Percentiles rank a stretch among this genome's conserved stretches.
phyloP scores from a whole-genome alignment of 208 protist genomes.

The Blastocrithidia nonstop region DNA sequence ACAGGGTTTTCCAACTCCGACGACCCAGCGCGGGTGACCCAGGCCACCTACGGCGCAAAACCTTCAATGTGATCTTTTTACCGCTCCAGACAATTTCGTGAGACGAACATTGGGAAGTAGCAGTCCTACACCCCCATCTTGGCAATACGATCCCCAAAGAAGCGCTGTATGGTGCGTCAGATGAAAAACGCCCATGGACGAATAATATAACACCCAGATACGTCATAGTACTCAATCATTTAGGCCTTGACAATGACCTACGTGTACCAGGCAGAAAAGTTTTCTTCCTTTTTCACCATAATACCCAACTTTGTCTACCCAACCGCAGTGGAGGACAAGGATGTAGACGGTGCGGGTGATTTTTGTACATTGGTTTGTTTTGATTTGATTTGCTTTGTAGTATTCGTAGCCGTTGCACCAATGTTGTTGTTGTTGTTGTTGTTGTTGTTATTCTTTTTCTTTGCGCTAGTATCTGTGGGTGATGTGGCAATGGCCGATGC shows the following conservation, averaged over 20 bases:
- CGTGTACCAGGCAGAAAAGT: slow-evolving; percentile 95
- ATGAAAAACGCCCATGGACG: slow-evolving; percentile 94
- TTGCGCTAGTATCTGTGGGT: too few relatives aligned
- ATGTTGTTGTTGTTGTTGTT: too few relatives aligned
- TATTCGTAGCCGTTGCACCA: too few relatives aligned
- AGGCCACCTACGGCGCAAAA: slow-evolving; percentile 95
- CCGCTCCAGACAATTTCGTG: slow-evolving; percentile 85
- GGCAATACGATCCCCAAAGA: slow-evolving; percentile 73
- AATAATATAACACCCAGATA: slow-evolving; percentile 98
- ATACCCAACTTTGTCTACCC: slow-evolving; percentile 82
- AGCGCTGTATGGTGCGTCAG: slow-evolving; percentile 93
- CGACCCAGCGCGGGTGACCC: slow-evolving; percentile 82
- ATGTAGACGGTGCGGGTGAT: not conserved
- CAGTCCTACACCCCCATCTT: slow-evolving; percentile 92
- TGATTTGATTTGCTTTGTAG: too few relatives aligned
- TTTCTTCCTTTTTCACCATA: slow-evolving; percentile 67
- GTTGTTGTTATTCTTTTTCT: too few relatives aligned
- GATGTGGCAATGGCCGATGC: slow-evolving; percentile 9
- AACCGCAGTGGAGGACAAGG: not conserved
- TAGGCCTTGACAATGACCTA: slow-evolving; percentile 95
- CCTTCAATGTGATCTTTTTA: slow-evolving; percentile 98
- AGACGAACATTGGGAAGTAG: slow-evolving; percentile 95
- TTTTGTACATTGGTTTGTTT: too few relatives aligned
- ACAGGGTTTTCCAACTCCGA: slow-evolving; percentile 88
- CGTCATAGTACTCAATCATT: slow-evolving; percentile 99